Conservation (phyloP, 257 asterid species). For the Solanum piurae region DNA sequence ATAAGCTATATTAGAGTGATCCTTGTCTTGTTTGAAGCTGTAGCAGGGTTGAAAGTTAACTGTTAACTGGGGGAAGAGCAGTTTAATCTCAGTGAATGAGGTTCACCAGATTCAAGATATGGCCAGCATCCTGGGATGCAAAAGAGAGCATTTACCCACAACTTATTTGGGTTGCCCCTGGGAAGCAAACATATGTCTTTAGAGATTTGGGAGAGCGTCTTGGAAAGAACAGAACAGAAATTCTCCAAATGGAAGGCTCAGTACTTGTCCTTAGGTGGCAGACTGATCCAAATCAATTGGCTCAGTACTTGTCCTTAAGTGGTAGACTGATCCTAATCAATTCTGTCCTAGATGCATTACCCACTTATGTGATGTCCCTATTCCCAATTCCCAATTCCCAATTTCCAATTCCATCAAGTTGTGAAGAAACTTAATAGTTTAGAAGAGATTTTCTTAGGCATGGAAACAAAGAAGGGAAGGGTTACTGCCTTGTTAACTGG, state of each 20-base stretch:
- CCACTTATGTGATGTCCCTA: not conserved
- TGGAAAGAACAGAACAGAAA: not conserved
- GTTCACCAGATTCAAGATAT: not conserved
- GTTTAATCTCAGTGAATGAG: not conserved
- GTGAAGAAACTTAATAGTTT: not conserved
- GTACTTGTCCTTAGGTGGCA: not conserved
- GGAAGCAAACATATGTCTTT: not conserved
- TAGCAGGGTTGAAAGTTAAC: not conserved
- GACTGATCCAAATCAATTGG: not conserved
- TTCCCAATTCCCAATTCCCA: not conserved
- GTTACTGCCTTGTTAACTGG: not conserved
- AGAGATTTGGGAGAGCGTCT: not conserved
- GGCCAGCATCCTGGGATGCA: not conserved
- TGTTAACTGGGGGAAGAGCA: not conserved
- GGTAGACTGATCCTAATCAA: not conserved
- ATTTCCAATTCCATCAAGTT: not conserved
- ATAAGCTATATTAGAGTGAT: not conserved
- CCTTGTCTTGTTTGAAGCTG: not conserved
- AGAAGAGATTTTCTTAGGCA: not conserved
- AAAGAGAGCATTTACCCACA: not conserved
- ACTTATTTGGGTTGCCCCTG: not conserved
- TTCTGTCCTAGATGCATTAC: not conserved
- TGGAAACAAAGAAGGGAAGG: not conserved
- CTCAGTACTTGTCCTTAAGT: too few relatives aligned
- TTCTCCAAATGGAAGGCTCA: not conserved